Evolutionary conservation across 495 filamentous ascomycete genomes (phyloP), one percentile per base, ranked within the genome.

Genomic region (Xylaria scruposa): DNA sequence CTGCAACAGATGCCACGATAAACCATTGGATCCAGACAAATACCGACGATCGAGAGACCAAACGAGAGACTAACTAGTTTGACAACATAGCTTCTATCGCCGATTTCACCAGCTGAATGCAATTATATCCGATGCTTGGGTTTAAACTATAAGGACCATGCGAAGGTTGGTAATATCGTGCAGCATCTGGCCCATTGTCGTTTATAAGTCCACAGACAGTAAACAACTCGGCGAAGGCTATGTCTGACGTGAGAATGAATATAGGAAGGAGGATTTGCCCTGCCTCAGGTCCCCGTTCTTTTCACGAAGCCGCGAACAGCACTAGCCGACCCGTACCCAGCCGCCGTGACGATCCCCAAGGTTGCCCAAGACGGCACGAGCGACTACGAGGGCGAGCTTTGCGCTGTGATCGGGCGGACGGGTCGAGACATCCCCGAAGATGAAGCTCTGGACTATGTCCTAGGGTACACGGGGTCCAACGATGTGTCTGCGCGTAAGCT

Each of bases 361-460:
- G 72, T 75, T 63, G 83, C 83, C 0, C 84, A 86, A 64, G 83
- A 84, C 67, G 80, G 72, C n/a, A 81, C 80, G 47, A 84, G 81
- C 58, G 87, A 88, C 75, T 87, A 84, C 80, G 84, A 86, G 75
- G 82, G 81, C 10, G 85, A 87, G 72, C 80, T 87, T 17, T 82
- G 80, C 49, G 78, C 83, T 63, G 79, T 87, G 24, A 81, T 87
- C 47, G 82, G 84, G 49, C 82, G 81, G 68, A 79, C 79, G 47
- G 81, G 80, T 63, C 86, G 85, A 76, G 82, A 86, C 71, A 83
- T 87, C 19, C 75, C 76, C 54, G 85, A 84, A 75, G 78, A 74
- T 2, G 81, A 86, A 24, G 85, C 85, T 15, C 71, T 87, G 54
- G 82, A 82, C 60, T 85, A 86, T 70, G 82, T 87, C 17, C 74